Base-by-base conservation (phyloP, 805 yeast genomes). In the Barnettozyma vustinii region DNA sequence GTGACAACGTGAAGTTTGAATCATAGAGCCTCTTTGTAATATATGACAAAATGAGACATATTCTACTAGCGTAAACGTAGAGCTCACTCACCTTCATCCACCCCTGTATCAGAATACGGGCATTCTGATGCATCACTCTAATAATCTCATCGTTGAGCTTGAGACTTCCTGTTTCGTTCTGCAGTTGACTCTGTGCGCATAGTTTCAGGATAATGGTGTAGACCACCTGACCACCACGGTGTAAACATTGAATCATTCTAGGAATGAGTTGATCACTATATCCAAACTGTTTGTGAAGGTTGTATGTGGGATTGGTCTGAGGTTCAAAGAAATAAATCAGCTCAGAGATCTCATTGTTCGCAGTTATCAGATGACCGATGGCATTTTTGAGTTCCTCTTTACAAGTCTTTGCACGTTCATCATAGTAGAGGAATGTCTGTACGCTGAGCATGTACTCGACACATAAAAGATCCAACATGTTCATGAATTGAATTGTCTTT, bases 201-300 rank as follows among this genome's bases (percentile, higher is more conserved):
- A 39, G 15, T n/a, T 39, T 39, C 21, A 39, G 41, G 10, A 39
- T 20, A 21, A 39, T 20, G 13, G 41, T 39, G 18, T 27, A 32
- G 5, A 26, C 5, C 6, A 39, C 21, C 19, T 27, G 48, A 9
- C 33, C 21, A n/a, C 21, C 37, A 19, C 48, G 40, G 20, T 45
- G 44, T 20, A 32, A 10, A n/a, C 32, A 39, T 15, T 45, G 48
- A 3, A 45, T 20, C 18, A 45, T 39, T 32, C 44, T 39, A n/a
- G 37, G 48, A 16, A 45, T 39, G 8, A 39, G 33, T 9, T 45
- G 43, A 8, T 33, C 8, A 32, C 21, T 15, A 27, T 10, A 45
- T 5, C 48, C 48, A 20, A 45, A 45, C 9, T 45, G 39, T 12
- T 27, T 12, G n/a, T 32, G 37, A 6, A 45, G 36, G n/a, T 39